Evolutionary conservation across 371 early-diverging fungal species (phyloP).

Genomic region (Coemansia sp.): DNA sequence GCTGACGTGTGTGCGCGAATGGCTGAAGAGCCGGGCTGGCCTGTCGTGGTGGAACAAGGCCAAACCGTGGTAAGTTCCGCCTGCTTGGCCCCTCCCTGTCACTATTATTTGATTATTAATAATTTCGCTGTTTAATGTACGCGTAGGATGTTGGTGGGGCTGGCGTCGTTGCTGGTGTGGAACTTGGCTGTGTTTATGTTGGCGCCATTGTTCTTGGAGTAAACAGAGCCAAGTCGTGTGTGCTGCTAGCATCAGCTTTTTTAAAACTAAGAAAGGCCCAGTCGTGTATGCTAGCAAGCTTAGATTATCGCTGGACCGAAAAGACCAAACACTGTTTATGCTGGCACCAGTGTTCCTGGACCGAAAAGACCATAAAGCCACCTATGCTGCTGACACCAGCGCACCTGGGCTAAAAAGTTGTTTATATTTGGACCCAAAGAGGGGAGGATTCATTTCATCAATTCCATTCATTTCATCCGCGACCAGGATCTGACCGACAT

Average conservation of each 20-base stretch:
- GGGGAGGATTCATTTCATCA: background rate
- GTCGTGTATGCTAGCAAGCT: background rate
- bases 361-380: background rate
- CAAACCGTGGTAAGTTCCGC: conserved; percentile 38
- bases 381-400: background rate
- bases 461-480: background rate
- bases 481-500: background rate
- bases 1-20: conserved; percentile 46
- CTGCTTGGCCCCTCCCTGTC: background rate
- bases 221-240: too few relatives aligned
- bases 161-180: conserved; percentile 30
- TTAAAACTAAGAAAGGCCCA: too few relatives aligned
- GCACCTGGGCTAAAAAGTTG: background rate
- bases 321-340: background rate
- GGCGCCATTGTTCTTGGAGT: conserved; percentile 11
- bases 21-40: conserved; percentile 35
- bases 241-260: too few relatives aligned
- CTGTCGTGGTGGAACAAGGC: conserved; percentile 41
- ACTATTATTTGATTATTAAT: background rate
- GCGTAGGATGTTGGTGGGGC: conserved; percentile 22
- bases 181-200: conserved; percentile 23
- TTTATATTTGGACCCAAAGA: background rate
- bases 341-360: background rate
- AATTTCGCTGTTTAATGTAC: background rate
- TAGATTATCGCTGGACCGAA: background rate